These are phyloP conservation scores for Cochlearia excelsa DNA, from an alignment of 345 rosid genomes.

Conservation along the genomic window DNA sequence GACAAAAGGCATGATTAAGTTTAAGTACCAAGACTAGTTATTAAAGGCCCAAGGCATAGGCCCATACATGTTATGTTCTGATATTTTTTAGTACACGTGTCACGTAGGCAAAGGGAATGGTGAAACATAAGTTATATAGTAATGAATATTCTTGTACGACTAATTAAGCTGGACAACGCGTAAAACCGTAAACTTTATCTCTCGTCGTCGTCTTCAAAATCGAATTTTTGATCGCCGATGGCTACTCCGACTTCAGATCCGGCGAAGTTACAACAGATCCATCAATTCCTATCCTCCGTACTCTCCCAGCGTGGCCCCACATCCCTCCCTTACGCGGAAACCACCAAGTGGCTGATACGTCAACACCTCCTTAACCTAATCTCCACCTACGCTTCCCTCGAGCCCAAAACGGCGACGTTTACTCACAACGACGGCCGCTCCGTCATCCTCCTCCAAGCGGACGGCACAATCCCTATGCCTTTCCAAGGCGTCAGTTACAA, in stretches of 20 bases:
- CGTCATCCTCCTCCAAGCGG: constrained; percentile 84
- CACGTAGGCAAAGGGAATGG: too few species aligned
- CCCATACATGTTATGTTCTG: too few species aligned
- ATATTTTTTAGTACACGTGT: too few species aligned
- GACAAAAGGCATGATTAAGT: too few species aligned
- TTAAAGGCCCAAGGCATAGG: too few species aligned
- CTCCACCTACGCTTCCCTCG: constrained; percentile 59
- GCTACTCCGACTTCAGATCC: constrained; percentile 23
- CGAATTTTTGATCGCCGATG: not conserved
- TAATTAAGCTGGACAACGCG: too few species aligned
- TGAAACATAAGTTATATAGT: too few species aligned
- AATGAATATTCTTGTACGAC: too few species aligned
- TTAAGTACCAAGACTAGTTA: too few species aligned
- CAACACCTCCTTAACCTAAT: constrained; percentile 72
- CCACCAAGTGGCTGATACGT: constrained; percentile 83
- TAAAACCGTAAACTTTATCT: too few species aligned
- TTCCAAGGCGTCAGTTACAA: constrained; percentile 83
- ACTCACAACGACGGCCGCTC: constrained; percentile 97
- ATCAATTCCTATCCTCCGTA: constrained; percentile 73
- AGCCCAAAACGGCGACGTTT: constrained; percentile 80
- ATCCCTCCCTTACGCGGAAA: constrained; percentile 72
- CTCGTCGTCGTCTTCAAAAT: not conserved
- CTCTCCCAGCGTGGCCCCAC: constrained; percentile 86
- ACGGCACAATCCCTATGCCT: constrained; percentile 80
- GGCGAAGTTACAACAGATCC: constrained; percentile 52